A percentile compares a stretch with the other conserved stretches of the same genome.
phyloP scores from a whole-genome alignment of 495 filamentous ascomycete species.

The Neurospora sp. region DNA sequence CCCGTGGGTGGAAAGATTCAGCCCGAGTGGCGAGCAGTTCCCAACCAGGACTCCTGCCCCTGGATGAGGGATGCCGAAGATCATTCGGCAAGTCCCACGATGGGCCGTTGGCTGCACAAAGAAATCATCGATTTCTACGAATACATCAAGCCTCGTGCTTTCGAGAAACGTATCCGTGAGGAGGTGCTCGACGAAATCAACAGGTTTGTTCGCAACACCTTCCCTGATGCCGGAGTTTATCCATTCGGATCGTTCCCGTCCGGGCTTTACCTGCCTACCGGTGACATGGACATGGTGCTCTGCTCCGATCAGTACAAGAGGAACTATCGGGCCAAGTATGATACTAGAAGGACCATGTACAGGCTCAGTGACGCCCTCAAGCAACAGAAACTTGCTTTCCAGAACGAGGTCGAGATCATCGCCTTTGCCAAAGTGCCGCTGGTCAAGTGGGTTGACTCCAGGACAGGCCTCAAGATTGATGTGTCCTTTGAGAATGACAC shows the following conservation, averaged over 20 bases:
- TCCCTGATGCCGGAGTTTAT: slow-evolving; percentile 47
- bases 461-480: slow-evolving; percentile 70
- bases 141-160: slow-evolving; percentile 64
- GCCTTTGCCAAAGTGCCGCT: slow-evolving; percentile 74
- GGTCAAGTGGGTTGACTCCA: slow-evolving; percentile 73
- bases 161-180: slow-evolving; percentile 62
- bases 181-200: slow-evolving; percentile 56
- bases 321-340: slow-evolving; percentile 24
- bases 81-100: slow-evolving; percentile 35
- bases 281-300: slow-evolving; percentile 89
- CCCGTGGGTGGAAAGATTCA: slow-evolving; percentile 39
- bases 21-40: slow-evolving; percentile 42
- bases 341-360: slow-evolving; percentile 25
- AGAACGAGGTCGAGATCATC: slow-evolving; percentile 52
- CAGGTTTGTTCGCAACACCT: slow-evolving; percentile 37
- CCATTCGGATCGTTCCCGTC: slow-evolving; percentile 88
- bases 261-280: slow-evolving; percentile 80
- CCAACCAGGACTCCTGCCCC: slow-evolving; percentile 40
- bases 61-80: slow-evolving; percentile 41
- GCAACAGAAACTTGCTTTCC: slow-evolving; percentile 34
- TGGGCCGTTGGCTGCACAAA: slow-evolving; percentile 57
- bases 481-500: slow-evolving; percentile 88
- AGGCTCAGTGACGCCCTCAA: slow-evolving; percentile 43
- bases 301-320: slow-evolving; percentile 52
- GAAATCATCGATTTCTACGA: slow-evolving; percentile 84